phyloP scores from a whole-genome alignment of 2,329 filamentous ascomycete genomes.

The Alternaria consortialis region DNA sequence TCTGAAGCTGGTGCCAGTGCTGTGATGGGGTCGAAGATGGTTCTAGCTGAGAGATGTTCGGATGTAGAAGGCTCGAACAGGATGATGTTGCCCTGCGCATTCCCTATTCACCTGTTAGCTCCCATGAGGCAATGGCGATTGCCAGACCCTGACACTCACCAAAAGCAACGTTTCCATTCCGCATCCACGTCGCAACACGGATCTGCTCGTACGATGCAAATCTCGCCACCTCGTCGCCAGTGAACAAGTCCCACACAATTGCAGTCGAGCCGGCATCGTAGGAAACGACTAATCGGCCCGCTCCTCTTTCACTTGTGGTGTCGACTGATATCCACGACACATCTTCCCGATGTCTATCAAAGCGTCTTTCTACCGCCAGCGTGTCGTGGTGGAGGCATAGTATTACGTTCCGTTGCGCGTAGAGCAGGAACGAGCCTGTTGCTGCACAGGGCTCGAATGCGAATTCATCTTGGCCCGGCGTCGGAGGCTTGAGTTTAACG shows the following conservation, averaged over 20 bases:
- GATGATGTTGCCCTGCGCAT: constrained; percentile 90
- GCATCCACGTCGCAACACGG: constrained; percentile 90
- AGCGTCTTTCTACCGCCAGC: constrained; percentile 84
- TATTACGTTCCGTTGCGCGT: constrained; percentile 81
- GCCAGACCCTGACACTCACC: constrained; percentile 66
- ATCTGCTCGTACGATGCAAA: constrained; percentile 92
- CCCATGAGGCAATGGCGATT: constrained; percentile 12
- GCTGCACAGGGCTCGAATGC: constrained; percentile 88
- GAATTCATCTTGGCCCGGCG: constrained; percentile 56
- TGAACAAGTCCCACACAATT: constrained; percentile 96
- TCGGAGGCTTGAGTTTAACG: constrained; percentile 52
- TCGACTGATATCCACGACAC: constrained; percentile 87
- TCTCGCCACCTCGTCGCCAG: constrained; percentile 87
- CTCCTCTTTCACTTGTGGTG: constrained; percentile 86
- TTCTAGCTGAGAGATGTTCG: constrained; percentile 89
- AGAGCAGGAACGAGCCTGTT: constrained; percentile 89
- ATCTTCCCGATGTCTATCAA: constrained; percentile 83
- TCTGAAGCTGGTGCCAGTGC: constrained; percentile 88
- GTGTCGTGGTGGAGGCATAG: constrained; percentile 93
- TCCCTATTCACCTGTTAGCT: constrained; percentile 66
- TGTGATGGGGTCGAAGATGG: constrained; percentile 95
- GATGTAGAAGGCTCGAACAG: constrained; percentile 92
- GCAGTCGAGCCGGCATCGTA: constrained; percentile 91
- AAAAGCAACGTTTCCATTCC: constrained; percentile 95
- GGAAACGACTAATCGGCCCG: constrained; percentile 87